Base-by-base conservation (phyloP, 1,284 basidiomycete genomes). In the Schizopora paradoxa region DNA sequence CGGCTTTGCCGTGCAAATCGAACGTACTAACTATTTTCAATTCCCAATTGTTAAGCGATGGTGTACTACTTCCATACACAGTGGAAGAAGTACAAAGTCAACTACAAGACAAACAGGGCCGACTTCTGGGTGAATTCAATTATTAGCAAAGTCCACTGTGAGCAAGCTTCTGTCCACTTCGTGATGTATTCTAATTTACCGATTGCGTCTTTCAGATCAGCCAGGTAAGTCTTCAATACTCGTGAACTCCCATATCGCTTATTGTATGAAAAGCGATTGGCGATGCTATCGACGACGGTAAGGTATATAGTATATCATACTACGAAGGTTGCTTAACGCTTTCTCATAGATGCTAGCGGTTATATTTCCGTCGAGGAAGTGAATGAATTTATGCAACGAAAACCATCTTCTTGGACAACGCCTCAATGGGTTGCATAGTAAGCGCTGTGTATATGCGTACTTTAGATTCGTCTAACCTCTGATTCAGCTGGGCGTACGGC, bases 201-300 rank as follows among this genome's bases (percentile, higher is more conserved):
- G n/a, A n/a, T n/a, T n/a, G n/a, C n/a, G n/a, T n/a, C n/a, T n/a
- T n/a, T n/a, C 6, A 43, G 42, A 43, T 43, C 42, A 43, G n/a
- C 31, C 32, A 16, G 8, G 42, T 43, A 13, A 38, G 22, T n/a
- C n/a, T n/a, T n/a, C 22, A 16, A 31, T 14, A 5, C n/a, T n/a
- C n/a, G n/a, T n/a, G n/a, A n/a, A n/a, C n/a, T n/a, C n/a, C n/a
- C n/a, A n/a, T n/a, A 34, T 31, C 21, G 28, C 36, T 34, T 29
- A 4, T n/a, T 36, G 10, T 36, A 6, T 37, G 19, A n/a, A n/a
- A 39, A 49, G 55, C 55, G 14, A 56, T 56, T 22, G 51, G 54
- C 8, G 55, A 55, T 19, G 55, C 55, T 21, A 55, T 56, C n/a
- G 55, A 55, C 25, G 51, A 54, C 16, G 53, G 53, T 54, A 32